These are phyloP conservation scores for Picochlorum sp. DNA, from an alignment of 139 green algal species.

Conservation along the genomic window DNA sequence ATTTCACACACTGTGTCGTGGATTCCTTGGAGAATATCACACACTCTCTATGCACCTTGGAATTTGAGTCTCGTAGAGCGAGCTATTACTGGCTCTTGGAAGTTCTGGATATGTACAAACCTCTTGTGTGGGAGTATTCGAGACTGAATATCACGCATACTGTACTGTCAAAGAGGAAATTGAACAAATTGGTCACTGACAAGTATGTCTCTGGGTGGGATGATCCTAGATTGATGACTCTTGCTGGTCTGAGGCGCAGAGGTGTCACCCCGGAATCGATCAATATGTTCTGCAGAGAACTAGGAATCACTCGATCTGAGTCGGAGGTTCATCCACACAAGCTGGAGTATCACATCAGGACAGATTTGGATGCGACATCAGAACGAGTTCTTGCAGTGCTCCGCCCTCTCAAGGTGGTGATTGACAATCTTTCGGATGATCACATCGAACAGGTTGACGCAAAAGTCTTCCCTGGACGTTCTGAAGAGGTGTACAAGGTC, in stretches of 20 bases:
- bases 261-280: conserved; percentile 78
- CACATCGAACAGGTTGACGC: conserved; percentile 59
- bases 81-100: conserved; percentile 94
- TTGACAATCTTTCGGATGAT: conserved; percentile 69
- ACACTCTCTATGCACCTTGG: conserved; percentile 98
- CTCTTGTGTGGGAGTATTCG: conserved; percentile 94
- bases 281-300: conserved; percentile 90
- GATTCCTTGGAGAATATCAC: conserved; percentile 97
- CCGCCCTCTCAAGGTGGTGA: conserved; percentile 72
- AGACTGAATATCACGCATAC: conserved; percentile 96
- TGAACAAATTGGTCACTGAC: conserved; percentile 80
- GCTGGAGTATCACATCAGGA: conserved; percentile 82
- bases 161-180: conserved; percentile 95
- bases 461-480: conserved; percentile 55
- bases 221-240: conserved; percentile 89
- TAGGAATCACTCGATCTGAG: conserved; percentile 80
- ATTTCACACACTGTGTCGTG: conserved; percentile 98
- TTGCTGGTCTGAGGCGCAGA: conserved; percentile 81
- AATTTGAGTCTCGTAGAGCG: conserved; percentile 93
- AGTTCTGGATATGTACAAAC: conserved; percentile 88
- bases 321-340: conserved; percentile 78
- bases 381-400: conserved; percentile 80
- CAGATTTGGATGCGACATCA: conserved; percentile 42
- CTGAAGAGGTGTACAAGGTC: conserved; percentile 49
- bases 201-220: conserved; percentile 88